These are phyloP conservation scores for Plantago elongata DNA, from an alignment of 257 asterid genomes.

Conservation along the genomic window DNA sequence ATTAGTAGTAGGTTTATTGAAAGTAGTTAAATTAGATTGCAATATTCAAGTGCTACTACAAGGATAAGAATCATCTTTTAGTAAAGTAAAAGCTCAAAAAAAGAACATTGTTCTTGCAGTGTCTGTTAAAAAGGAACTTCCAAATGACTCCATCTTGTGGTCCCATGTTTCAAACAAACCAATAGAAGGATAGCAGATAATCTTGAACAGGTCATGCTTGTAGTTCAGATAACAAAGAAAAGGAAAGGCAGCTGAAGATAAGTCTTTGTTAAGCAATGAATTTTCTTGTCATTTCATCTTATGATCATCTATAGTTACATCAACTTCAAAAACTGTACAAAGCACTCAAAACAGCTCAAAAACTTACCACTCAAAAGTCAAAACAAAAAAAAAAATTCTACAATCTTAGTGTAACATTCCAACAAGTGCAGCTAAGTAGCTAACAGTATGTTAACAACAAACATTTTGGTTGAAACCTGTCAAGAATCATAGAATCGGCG, in stretches of 20 bases:
- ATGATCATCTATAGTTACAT: not conserved
- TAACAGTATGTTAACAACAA: not conserved
- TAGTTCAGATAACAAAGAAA: constrained; percentile 17
- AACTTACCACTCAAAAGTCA: constrained; percentile 12
- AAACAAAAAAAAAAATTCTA: not conserved
- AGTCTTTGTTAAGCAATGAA: constrained; percentile 22
- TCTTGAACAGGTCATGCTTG: constrained; percentile 9
- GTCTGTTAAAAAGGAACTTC: constrained; percentile 28
- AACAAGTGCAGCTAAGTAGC: constrained; percentile 19
- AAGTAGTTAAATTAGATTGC: constrained; percentile 18
- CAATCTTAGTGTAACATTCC: constrained; percentile 21
- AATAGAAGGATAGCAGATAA: constrained; percentile 14
- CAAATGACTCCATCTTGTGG: constrained; percentile 28
- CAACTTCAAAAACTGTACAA: constrained; percentile 9
- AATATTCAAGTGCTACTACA: constrained; percentile 16
- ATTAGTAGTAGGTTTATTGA: constrained; percentile 15
- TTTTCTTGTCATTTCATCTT: not conserved
- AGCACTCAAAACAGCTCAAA: constrained; percentile 23
- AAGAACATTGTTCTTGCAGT: constrained; percentile 26
- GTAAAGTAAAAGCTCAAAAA: constrained; percentile 34
- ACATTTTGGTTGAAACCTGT: not conserved
- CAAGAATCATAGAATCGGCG: constrained; percentile 51
- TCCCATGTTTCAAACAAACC: constrained; percentile 21
- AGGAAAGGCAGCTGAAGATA: constrained; percentile 26
- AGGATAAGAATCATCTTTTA: constrained; percentile 45